Evolutionary conservation across 495 filamentous ascomycete species (phyloP).

Genomic region (Tuber microsphaerosporum): DNA sequence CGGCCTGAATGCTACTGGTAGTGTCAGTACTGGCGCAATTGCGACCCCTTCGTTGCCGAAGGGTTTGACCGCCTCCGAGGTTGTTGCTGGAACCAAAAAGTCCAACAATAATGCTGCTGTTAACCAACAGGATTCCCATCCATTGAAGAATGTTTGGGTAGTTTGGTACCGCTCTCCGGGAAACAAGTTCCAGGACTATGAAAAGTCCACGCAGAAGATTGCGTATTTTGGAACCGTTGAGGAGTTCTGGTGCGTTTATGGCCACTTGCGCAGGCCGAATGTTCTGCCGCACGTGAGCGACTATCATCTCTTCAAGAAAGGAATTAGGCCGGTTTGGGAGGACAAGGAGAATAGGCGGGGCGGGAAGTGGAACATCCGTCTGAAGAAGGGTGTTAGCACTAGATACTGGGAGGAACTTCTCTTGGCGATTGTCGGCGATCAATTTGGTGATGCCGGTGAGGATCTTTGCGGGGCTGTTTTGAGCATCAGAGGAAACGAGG

Average conservation of each 20-base stretch:
- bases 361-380: constrained; percentile 90
- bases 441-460: constrained; percentile 87
- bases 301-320: constrained; percentile 97
- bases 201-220: constrained; percentile 86
- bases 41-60: constrained; percentile 37
- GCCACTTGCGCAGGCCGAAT: constrained; percentile 83
- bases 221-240: constrained; percentile 75
- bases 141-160: constrained; percentile 80
- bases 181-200: constrained; percentile 85
- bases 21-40: constrained; percentile 16
- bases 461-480: constrained; percentile 92
- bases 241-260: constrained; percentile 88
- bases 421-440: constrained; percentile 84
- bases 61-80: constrained; percentile 42
- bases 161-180: constrained; percentile 93
- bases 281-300: constrained; percentile 85
- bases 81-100: constrained; percentile 60
- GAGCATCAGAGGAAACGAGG: constrained; percentile 89
- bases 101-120: constrained; percentile 48
- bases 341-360: constrained; percentile 93
- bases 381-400: constrained; percentile 94
- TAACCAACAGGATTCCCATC: constrained; percentile 47
- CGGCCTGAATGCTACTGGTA: constrained; percentile 42
- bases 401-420: constrained; percentile 97
- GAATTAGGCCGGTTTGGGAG: constrained; percentile 95